Percentiles rank a stretch among this genome's conserved stretches.
Evolutionary conservation across 108 stramenopile species (phyloP).

Genomic region (Cyclotella distinguenda): DNA sequence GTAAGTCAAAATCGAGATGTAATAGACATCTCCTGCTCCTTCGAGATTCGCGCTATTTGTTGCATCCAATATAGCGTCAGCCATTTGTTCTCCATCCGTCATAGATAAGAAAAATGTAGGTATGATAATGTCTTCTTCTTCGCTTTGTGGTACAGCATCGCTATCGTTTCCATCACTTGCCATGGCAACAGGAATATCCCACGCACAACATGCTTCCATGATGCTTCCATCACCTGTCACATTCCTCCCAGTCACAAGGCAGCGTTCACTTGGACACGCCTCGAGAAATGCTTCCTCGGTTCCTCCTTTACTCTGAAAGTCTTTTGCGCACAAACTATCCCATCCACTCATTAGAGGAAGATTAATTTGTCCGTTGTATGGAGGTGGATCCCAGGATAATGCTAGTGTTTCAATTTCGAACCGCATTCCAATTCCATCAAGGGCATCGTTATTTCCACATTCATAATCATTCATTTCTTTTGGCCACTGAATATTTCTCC

Average conservation of each 20-base stretch:
- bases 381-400: slow-evolving; percentile 55
- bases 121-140: slow-evolving; percentile 31
- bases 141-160: slow-evolving; percentile 24
- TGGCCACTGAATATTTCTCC: slow-evolving; percentile 34
- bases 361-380: slow-evolving; percentile 56
- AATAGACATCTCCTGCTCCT: slow-evolving; percentile 5
- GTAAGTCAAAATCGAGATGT: slow-evolving; percentile 35
- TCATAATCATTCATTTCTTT: slow-evolving; percentile 71
- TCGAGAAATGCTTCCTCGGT: slow-evolving; percentile 21
- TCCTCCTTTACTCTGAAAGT: background rate
- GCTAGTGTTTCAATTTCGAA: slow-evolving; percentile 50
- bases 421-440: slow-evolving; percentile 10
- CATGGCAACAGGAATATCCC: slow-evolving; percentile 75
- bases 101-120: slow-evolving; percentile 70
- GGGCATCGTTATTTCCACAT: slow-evolving; percentile 39
- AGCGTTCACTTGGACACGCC: slow-evolving; percentile 67
- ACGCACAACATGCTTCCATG: slow-evolving; percentile 84
- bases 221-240: slow-evolving; percentile 7
- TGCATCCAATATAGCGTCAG: slow-evolving; percentile 9
- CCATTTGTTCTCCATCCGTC: slow-evolving; percentile 56
- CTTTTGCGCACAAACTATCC: slow-evolving; percentile 57
- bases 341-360: slow-evolving; percentile 61
- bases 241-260: slow-evolving; percentile 66
- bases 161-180: slow-evolving; percentile 42
- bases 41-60: background rate